phyloP scores from a whole-genome alignment of 2,329 filamentous ascomycete species.

The Verticillium nubilum region DNA sequence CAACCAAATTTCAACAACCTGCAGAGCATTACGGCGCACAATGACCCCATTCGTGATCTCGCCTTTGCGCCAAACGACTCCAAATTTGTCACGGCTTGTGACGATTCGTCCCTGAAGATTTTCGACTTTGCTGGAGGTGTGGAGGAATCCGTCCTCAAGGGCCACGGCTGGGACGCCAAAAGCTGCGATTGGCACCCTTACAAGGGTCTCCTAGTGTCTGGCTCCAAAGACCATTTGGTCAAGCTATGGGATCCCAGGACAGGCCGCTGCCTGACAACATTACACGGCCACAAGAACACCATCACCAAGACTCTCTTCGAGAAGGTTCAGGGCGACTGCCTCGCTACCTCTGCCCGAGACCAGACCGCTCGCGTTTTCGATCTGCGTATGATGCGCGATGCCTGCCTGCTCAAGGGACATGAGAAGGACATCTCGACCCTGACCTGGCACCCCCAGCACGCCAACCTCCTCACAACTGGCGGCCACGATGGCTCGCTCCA shows the following conservation, averaged over 20 bases:
- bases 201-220: conserved; percentile 89
- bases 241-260: conserved; percentile 98
- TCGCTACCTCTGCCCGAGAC: conserved; percentile 90
- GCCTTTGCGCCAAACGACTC: conserved; percentile 91
- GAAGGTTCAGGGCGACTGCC: conserved; percentile 72
- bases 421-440: conserved; percentile 94
- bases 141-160: conserved; percentile 77
- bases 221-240: conserved; percentile 94
- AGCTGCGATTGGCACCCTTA: conserved; percentile 96
- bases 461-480: conserved; percentile 83
- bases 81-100: conserved; percentile 94
- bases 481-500: conserved; percentile 84
- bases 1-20: conserved; percentile 99
- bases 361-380: conserved; percentile 93
- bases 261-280: conserved; percentile 81
- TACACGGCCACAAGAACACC: conserved; percentile 96
- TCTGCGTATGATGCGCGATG: conserved; percentile 96
- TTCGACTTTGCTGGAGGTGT: conserved; percentile 89
- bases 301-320: conserved; percentile 93
- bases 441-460: conserved; percentile 89
- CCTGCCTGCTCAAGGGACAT: conserved; percentile 86
- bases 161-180: conserved; percentile 98
- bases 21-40: conserved; percentile 86
- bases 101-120: conserved; percentile 90
- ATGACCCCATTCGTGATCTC: conserved; percentile 83